Evolutionary conservation across 352 stramenopile genomes (phyloP), one percentile per base, ranked within the genome.

Genomic region (Pythium monospermum): DNA sequence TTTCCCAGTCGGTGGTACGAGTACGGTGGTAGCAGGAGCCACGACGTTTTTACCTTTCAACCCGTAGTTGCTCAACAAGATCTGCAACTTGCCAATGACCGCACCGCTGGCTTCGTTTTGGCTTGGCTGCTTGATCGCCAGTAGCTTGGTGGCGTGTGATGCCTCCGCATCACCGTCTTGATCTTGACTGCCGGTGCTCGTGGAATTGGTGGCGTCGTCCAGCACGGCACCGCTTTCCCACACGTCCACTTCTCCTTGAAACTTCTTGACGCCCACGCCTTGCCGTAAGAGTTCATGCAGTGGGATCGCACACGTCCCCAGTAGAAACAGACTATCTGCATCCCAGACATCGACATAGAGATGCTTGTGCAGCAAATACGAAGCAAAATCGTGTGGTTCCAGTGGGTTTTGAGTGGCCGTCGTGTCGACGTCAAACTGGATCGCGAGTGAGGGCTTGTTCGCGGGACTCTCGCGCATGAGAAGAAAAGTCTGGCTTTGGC

Each of bases 341-440:
- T 98, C 91, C 91, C 91, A 98, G 2, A 97, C 83, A 40, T 98
- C 89, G 18, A 98, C 81, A 40, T 91, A 87, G 19, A 98, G 56
- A 10, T 68, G 74, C 39, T 89, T 92, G 19, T 68, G 65, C 21
- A 90, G 66, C 32, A 98, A 64, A 53, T 98, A 98, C 37, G 79
- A 67, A 2, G 83, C 74, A 66, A 98, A 98, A 2, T 66, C 49
- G 1, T 64, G 59, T 7, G 83, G 71, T 61, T 97, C 93, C 8
- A 83, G 52, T 6, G 73, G 73, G 55, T 85, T 76, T 25, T 59
- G 58, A 6, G 66, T 68, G 0, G 55, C 35, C 7, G 77, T 88
- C 4, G 80, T 91, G 49, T 93, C 77, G 6, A 93, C 70, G 27
- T 86, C 71, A 47, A 93, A 91, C 39, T 87, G 74, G 22, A 92